These are phyloP conservation scores for Globisporangium irregulare DNA, from an alignment of 352 stramenopile species.

Conservation along the genomic window DNA sequence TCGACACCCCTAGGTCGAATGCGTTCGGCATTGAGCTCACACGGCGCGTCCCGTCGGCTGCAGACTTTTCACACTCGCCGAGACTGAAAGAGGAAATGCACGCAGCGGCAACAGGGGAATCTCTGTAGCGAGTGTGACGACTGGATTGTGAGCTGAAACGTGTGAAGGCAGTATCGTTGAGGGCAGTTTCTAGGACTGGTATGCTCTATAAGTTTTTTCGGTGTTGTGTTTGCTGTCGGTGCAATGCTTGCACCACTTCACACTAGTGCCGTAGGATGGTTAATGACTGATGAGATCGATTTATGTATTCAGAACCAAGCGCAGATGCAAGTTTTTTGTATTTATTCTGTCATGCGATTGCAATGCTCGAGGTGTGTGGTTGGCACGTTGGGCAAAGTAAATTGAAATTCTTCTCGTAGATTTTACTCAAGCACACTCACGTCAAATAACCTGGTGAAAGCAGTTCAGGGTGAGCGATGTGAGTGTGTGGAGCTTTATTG, in stretches of 20 bases:
- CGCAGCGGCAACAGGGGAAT: neutral
- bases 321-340: neutral
- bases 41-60: conserved; percentile 49
- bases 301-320: neutral
- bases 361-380: neutral
- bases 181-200: neutral
- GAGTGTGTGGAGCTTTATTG: neutral
- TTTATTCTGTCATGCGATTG: neutral
- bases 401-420: neutral
- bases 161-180: neutral
- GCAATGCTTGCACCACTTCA: neutral
- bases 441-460: neutral
- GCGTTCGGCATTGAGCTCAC: conserved; percentile 54
- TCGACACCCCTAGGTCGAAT: conserved; percentile 41
- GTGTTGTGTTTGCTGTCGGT: neutral
- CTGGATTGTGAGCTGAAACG: neutral
- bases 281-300: neutral
- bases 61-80: conserved; percentile 34
- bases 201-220: neutral
- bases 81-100: neutral
- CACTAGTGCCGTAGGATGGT: neutral
- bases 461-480: neutral
- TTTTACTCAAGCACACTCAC: neutral
- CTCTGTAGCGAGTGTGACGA: conserved; percentile 4
- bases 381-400: neutral